Conservation (phyloP, 257 asterid species). For the Scutellaria minor region DNA sequence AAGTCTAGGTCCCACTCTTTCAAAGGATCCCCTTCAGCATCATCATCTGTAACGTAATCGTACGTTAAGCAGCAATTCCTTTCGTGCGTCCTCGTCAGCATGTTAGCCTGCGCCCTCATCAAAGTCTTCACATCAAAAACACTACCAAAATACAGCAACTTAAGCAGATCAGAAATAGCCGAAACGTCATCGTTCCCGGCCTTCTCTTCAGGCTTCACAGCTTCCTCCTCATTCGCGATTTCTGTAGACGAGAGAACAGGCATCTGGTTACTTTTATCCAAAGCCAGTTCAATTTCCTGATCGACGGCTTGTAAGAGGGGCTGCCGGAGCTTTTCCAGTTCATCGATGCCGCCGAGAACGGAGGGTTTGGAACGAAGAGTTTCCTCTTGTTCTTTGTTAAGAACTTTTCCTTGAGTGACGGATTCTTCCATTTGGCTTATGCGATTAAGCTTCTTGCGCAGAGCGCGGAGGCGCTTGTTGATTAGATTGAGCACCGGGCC, state of each 20-base stretch:
- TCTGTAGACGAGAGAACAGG: conserved; percentile 18
- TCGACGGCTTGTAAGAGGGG: conserved; percentile 65
- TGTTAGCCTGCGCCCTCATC: conserved; percentile 54
- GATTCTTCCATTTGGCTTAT: conserved; percentile 88
- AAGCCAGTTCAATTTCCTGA: conserved; percentile 63
- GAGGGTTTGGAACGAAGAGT: conserved; percentile 71
- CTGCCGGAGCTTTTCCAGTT: conserved; percentile 79
- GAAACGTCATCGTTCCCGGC: conserved; percentile 31
- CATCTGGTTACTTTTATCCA: conserved; percentile 34
- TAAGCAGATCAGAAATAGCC: conserved; percentile 68
- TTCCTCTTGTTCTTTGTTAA: conserved; percentile 92
- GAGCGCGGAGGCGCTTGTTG: conserved; percentile 89
- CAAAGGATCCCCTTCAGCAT: conserved; percentile 66
- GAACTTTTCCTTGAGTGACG: conserved; percentile 63
- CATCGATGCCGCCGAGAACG: conserved; percentile 74
- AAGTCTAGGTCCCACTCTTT: conserved; percentile 87
- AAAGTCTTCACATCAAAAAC: conserved; percentile 77
- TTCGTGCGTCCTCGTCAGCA: conserved; percentile 92
- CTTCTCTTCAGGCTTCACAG: conserved; percentile 35
- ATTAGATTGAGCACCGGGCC: conserved; percentile 84
- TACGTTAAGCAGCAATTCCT: conserved; percentile 89
- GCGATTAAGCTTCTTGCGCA: conserved; percentile 80
- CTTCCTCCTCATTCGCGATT: conserved; percentile 32
- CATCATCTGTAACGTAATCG: conserved; percentile 92
- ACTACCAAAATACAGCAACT: conserved; percentile 72